phyloP scores from a whole-genome alignment of 73 alveolate species.

The Paramecium caudatum region DNA sequence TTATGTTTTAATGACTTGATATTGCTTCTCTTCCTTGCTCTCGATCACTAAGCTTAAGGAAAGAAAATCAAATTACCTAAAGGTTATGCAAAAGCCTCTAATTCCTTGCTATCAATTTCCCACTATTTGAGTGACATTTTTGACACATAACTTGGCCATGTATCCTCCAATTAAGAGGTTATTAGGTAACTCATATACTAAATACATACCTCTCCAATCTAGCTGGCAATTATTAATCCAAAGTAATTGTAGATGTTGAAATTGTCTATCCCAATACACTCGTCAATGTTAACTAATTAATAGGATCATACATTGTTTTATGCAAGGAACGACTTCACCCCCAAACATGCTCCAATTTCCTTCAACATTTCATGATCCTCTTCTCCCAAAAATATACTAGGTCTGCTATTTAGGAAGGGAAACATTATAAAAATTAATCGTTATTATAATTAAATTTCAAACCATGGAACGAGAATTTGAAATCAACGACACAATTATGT shows the following conservation, averaged over 20 bases:
- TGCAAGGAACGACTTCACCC: neutral
- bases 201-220: neutral
- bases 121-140: neutral
- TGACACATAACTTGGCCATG: neutral
- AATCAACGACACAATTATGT: neutral
- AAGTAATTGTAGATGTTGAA: conserved; percentile 6
- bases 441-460: conserved; percentile 34
- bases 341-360: neutral
- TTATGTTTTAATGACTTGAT: neutral
- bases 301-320: too few relatives aligned
- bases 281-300: neutral
- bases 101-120: neutral
- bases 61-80: neutral
- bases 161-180: neutral
- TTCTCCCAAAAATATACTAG: neutral
- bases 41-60: conserved; percentile 46
- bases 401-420: neutral
- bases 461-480: conserved; percentile 28
- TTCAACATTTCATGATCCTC: neutral
- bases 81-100: conserved; percentile 4
- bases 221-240: conserved; percentile 3
- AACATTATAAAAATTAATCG: neutral
- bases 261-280: neutral
- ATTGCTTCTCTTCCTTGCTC: neutral
- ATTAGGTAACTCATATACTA: neutral